Percentiles rank a stretch among this genome's conserved stretches.
These are phyloP conservation scores for Mycocentrospora acerina DNA, from an alignment of 2,329 filamentous ascomycete species.

Conservation along the genomic window DNA sequence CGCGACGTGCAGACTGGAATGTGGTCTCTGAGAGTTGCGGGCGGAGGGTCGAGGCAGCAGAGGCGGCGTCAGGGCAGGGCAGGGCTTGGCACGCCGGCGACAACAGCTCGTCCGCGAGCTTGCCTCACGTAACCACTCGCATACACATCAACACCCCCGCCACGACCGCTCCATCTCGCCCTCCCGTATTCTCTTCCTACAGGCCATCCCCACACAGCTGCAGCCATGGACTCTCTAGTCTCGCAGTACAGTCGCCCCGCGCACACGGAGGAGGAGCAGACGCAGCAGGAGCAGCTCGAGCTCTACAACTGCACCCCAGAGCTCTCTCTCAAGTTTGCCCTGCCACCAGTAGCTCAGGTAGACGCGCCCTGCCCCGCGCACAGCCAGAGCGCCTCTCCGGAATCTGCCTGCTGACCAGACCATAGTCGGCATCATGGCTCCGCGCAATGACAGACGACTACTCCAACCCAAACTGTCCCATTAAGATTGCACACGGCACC, in stretches of 20 bases:
- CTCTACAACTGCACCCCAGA: conserved; percentile 68
- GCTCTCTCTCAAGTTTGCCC: conserved; percentile 88
- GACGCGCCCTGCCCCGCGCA: neutral
- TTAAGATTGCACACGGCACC: conserved; percentile 99
- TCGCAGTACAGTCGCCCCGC: conserved; percentile 84
- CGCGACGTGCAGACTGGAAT: too few relatives aligned
- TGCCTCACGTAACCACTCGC: conserved; percentile 19
- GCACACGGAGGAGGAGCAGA: conserved; percentile 70
- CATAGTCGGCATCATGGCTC: conserved; percentile 89
- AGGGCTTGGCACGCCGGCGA: conserved; percentile 15
- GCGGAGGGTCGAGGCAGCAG: too few relatives aligned
- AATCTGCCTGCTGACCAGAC: conserved; percentile 3
- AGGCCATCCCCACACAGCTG: conserved; percentile 9
- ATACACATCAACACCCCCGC: conserved; percentile 14
- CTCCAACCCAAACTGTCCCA: conserved; percentile 93
- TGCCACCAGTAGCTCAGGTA: conserved; percentile 90
- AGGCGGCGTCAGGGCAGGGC: too few relatives aligned
- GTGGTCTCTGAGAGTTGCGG: too few relatives aligned
- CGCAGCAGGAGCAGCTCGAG: conserved; percentile 72
- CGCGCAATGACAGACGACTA: conserved; percentile 96
- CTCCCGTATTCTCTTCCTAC: conserved; percentile 3
- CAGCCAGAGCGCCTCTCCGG: too few relatives aligned
- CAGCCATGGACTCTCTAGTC: conserved; percentile 84
- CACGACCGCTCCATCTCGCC: conserved; percentile 6
- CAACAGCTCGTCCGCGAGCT: conserved; percentile 20